A percentile compares a stretch with the other conserved stretches of the same genome.
Conservation (phyloP, 352 stramenopile species). For the Phytophthora cryptogea region DNA sequence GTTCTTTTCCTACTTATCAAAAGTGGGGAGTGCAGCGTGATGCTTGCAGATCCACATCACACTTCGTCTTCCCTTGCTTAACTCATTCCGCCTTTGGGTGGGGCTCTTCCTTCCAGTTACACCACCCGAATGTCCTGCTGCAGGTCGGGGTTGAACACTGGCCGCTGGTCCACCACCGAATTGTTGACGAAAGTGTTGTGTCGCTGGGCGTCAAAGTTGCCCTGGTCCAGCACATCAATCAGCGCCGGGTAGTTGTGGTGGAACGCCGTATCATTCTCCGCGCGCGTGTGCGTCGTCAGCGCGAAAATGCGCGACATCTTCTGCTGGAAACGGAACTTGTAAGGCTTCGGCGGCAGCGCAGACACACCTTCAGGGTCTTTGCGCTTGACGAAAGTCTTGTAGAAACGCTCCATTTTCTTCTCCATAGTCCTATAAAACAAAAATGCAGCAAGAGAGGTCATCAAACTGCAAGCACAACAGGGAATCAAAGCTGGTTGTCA, state of each 20-base stretch:
- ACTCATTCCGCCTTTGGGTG: conserved; percentile 21
- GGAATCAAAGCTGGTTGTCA: conserved; percentile 3
- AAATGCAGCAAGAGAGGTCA: conserved; percentile 7
- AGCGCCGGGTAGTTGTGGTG: conserved; percentile 76
- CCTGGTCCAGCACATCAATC: conserved; percentile 83
- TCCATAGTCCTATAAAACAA: conserved; percentile 71
- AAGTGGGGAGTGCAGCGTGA: conserved; percentile 17
- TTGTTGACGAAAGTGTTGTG: conserved; percentile 56
- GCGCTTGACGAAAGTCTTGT: conserved; percentile 89
- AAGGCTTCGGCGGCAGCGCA: conserved; percentile 86
- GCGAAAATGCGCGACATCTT: conserved; percentile 91
- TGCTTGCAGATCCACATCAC: conserved; percentile 1
- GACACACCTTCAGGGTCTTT: conserved; percentile 89
- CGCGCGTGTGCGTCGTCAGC: conserved; percentile 63
- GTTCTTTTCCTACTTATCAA: conserved; percentile 30
- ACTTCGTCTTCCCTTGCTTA: conserved; percentile 10
- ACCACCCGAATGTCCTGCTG: conserved; percentile 49
- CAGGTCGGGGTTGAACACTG: conserved; percentile 50
- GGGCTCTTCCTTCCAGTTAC: conserved; percentile 22
- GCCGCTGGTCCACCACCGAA: conserved; percentile 49
- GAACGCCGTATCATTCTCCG: conserved; percentile 67
- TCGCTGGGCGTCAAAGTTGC: conserved; percentile 65
- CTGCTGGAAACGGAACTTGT: conserved; percentile 92
- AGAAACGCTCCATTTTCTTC: conserved; percentile 92
- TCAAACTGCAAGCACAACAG: conserved; percentile 1